These are phyloP conservation scores for Trichoderma sp. DNA, from an alignment of 2,329 filamentous ascomycete species.

Conservation along the genomic window DNA sequence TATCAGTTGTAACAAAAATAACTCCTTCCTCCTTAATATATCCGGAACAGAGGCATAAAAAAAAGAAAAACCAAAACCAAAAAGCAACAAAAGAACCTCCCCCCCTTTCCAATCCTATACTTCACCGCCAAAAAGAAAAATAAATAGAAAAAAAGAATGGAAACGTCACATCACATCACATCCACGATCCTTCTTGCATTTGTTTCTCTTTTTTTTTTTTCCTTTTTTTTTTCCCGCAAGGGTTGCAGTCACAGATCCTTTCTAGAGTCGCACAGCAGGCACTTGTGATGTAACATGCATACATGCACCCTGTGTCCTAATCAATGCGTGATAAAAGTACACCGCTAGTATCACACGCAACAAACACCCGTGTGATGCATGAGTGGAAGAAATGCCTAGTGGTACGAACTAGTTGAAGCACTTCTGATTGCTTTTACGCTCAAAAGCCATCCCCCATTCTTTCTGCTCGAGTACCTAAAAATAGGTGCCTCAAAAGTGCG, in stretches of 20 bases:
- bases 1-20: background rate
- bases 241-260: background rate
- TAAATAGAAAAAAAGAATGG: background rate
- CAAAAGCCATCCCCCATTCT: background rate
- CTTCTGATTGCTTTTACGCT: background rate
- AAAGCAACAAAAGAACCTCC: background rate
- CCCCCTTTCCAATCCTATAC: background rate
- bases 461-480: background rate
- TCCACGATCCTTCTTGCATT: background rate
- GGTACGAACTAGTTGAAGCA: background rate
- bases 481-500: background rate
- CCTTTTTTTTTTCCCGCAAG: background rate
- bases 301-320: background rate
- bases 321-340: background rate
- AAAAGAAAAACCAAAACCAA: background rate
- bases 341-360: background rate
- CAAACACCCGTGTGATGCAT: background rate
- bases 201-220: background rate
- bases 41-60: background rate
- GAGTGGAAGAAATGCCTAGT: background rate
- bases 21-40: constrained; percentile 6
- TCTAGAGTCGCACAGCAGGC: background rate
- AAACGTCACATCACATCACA: background rate
- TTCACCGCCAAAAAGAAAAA: background rate
- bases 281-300: constrained; percentile 3